These are phyloP conservation scores for Pythium brassicae DNA, from an alignment of 352 stramenopile genomes.

Conservation along the genomic window DNA sequence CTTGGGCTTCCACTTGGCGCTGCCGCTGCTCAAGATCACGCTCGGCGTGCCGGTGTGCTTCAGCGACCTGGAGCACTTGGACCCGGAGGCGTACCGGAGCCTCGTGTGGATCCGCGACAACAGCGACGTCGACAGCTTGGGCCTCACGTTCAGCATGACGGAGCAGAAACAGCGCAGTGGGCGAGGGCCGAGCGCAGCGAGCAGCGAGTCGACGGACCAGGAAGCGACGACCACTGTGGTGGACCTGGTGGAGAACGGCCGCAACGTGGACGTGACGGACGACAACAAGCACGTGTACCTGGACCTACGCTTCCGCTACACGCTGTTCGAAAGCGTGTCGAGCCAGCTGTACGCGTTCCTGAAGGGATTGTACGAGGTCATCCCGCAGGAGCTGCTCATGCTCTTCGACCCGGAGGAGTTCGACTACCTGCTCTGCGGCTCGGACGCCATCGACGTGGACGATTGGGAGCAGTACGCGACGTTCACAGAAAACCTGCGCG, in stretches of 20 bases:
- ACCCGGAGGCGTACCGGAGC: constrained; percentile 41
- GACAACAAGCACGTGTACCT: constrained; percentile 91
- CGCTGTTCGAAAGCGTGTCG: constrained; percentile 85
- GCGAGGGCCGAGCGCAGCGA: no score
- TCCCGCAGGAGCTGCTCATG: constrained; percentile 86
- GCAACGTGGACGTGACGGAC: no score
- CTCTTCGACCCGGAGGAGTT: constrained; percentile 96
- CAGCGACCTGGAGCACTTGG: constrained; percentile 34
- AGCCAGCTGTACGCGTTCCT: constrained; percentile 73
- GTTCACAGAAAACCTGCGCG: no score
- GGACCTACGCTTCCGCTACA: constrained; percentile 85
- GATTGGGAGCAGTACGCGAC: no score
- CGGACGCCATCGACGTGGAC: constrained; percentile 92
- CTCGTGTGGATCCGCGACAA: constrained; percentile 46
- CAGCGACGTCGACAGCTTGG: constrained; percentile 29
- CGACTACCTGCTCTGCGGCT: constrained; percentile 91
- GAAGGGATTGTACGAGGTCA: constrained; percentile 91
- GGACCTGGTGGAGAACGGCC: no score
- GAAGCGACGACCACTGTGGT: no score
- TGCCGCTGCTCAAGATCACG: constrained; percentile 44
- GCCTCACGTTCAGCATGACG: constrained; percentile 34
- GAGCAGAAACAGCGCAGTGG: no score
- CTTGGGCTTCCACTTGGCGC: constrained; percentile 86
- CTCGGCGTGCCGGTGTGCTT: constrained; percentile 36
- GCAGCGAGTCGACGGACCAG: no score